These are phyloP conservation scores for Diplotaxis tenuifolia DNA, from an alignment of 345 rosid species.

Conservation along the genomic window DNA sequence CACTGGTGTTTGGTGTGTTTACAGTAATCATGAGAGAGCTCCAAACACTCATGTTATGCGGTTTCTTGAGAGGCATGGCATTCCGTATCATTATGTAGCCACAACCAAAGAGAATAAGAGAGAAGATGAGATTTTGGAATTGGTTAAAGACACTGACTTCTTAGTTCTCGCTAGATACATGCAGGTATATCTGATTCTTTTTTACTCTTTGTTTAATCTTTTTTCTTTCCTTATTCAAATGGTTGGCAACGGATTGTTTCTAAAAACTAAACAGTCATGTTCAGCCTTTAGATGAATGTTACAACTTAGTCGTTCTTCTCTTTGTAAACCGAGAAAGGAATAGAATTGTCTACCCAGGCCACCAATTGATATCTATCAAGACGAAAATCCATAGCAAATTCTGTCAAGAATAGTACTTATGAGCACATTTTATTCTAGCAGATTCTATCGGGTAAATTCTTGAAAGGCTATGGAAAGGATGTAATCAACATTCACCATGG, in stretches of 20 bases:
- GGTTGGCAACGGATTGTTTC: neutral
- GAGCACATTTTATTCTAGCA: constrained; percentile 32
- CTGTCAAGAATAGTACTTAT: neutral
- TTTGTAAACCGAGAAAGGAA: neutral
- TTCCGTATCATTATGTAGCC: constrained; percentile 69
- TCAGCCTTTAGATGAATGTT: constrained; percentile 1
- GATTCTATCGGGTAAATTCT: constrained; percentile 67
- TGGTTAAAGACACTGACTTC: constrained; percentile 84
- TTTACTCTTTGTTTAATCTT: neutral
- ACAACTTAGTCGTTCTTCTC: neutral
- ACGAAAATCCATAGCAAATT: neutral
- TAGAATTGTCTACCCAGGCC: neutral
- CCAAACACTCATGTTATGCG: constrained; percentile 80
- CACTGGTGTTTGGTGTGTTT: constrained; percentile 6
- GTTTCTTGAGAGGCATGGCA: constrained; percentile 82
- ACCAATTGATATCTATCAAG: no score
- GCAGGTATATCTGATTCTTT: constrained; percentile 61
- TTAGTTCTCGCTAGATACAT: constrained; percentile 95
- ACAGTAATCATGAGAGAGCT: constrained; percentile 86
- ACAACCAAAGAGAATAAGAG: constrained; percentile 57
- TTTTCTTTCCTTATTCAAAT: neutral
- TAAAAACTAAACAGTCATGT: neutral
- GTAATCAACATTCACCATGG: constrained; percentile 97
- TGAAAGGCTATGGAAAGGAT: constrained; percentile 75
- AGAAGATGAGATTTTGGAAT: constrained; percentile 77